phyloP scores from a whole-genome alignment of 495 filamentous ascomycete genomes.

The Xylaria grammica region DNA sequence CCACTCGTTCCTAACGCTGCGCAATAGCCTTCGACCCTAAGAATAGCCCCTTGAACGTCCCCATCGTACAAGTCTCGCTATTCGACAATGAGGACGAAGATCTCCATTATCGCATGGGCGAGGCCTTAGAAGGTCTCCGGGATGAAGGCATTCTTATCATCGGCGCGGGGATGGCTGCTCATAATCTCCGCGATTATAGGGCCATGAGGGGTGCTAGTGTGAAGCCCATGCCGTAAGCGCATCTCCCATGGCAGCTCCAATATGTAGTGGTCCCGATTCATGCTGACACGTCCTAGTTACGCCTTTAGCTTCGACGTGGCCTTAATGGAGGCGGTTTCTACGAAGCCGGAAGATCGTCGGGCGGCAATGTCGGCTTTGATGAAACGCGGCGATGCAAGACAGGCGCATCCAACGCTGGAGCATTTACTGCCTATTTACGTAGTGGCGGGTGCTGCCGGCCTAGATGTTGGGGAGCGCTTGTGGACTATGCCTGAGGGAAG shows the following conservation, averaged over 20 bases:
- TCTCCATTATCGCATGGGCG: constrained; percentile 67
- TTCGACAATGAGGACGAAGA: constrained; percentile 64
- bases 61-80: constrained; percentile 73
- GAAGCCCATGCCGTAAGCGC: constrained; percentile 44
- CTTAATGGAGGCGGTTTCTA: constrained; percentile 63
- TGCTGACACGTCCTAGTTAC: constrained; percentile 41
- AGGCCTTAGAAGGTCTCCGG: constrained; percentile 63
- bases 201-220: constrained; percentile 46
- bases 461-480: constrained; percentile 57
- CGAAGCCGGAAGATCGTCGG: constrained; percentile 56
- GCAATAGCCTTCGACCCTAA: constrained; percentile 59
- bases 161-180: constrained; percentile 72
- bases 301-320: constrained; percentile 68
- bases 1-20: too few species aligned
- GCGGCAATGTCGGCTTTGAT: constrained; percentile 61
- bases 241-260: too few species aligned
- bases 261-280: not conserved
- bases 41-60: constrained; percentile 68
- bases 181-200: constrained; percentile 66
- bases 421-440: constrained; percentile 72
- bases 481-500: constrained; percentile 65
- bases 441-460: constrained; percentile 63
- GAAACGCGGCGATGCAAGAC: constrained; percentile 62
- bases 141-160: constrained; percentile 71
- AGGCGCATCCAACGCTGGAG: constrained; percentile 69